Percentiles rank a stretch among this genome's conserved stretches.
These are phyloP conservation scores for Cladosporium sp. DNA, from an alignment of 2,329 filamentous ascomycete genomes.

Conservation along the genomic window DNA sequence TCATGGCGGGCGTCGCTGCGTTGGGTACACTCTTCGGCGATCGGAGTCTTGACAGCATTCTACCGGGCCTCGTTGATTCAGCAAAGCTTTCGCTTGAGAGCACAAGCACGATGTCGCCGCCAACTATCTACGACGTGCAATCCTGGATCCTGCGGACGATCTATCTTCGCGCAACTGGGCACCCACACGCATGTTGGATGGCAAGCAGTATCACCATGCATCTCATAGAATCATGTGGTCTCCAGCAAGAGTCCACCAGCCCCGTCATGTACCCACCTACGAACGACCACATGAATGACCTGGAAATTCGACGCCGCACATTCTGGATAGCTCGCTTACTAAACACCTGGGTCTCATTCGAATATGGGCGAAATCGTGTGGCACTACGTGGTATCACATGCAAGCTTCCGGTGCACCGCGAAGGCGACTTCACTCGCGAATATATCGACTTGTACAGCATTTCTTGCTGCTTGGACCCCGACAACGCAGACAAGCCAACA, in stretches of 20 bases:
- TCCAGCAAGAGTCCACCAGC: constrained; percentile 39
- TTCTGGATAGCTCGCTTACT: constrained; percentile 52
- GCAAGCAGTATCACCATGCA: constrained; percentile 56
- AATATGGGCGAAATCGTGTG: constrained; percentile 52
- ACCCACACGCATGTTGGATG: constrained; percentile 54
- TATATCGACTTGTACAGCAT: constrained; percentile 50
- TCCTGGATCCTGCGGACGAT: constrained; percentile 51
- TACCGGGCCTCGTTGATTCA: constrained; percentile 28
- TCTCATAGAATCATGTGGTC: constrained; percentile 50
- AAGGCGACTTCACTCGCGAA: constrained; percentile 43
- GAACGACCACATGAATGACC: constrained; percentile 19
- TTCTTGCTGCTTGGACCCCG: constrained; percentile 52
- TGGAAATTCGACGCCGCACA: constrained; percentile 27
- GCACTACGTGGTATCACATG: constrained; percentile 44
- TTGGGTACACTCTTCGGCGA: constrained; percentile 50
- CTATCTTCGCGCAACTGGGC: constrained; percentile 50
- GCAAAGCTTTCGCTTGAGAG: constrained; percentile 44
- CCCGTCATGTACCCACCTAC: constrained; percentile 24
- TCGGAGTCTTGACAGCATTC: constrained; percentile 12
- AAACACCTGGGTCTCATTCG: constrained; percentile 57
- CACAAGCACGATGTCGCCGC: constrained; percentile 32
- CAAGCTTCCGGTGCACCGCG: constrained; percentile 35
- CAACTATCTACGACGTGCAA: constrained; percentile 39
- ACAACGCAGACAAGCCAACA: constrained; percentile 27
- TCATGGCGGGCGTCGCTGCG: constrained; percentile 53